phyloP scores from a whole-genome alignment of 345 rosid genomes.

The sweet orange (Citrus sinensis) region DVS_A1.0 CM039166.1:20420001-20420500 shows the following conservation, averaged over 20 bases:
- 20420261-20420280: conserved; percentile 56
- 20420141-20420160: too few species aligned
- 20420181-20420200: too few species aligned
- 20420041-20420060: conserved; percentile 87
- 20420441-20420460: conserved; percentile 21
- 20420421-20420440: conserved; percentile 19
- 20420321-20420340: conserved; percentile 88
- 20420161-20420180: too few species aligned
- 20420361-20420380: conserved; percentile 80
- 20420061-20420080: conserved; percentile 6
- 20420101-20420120: background rate
- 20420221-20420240: conserved; percentile 86
- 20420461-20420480: conserved; percentile 29
- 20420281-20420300: conserved; percentile 66
- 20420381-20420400: conserved; percentile 94
- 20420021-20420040: conserved; percentile 79
- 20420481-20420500: conserved; percentile 39
- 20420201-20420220: conserved; percentile 50
- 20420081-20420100: background rate
- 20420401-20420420: conserved; percentile 84
- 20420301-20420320: conserved; percentile 72
- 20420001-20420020: conserved; percentile 68
- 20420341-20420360: conserved; percentile 85
- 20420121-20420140: background rate
- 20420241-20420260: conserved; percentile 76